phyloP scores from a whole-genome alignment of 345 rosid genomes.

The Murraya paniculata region DNA sequence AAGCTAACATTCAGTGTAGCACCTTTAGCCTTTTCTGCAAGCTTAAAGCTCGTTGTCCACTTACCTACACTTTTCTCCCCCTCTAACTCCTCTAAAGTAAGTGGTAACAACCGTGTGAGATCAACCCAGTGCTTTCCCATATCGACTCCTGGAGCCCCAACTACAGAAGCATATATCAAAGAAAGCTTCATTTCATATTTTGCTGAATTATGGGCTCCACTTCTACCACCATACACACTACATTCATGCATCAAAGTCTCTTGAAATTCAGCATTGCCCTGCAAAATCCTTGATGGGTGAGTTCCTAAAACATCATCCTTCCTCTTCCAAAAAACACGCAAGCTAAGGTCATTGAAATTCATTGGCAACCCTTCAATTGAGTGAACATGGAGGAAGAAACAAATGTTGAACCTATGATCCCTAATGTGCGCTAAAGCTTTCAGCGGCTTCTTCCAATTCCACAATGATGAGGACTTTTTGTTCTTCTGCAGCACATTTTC shows the following conservation, averaged over 20 bases:
- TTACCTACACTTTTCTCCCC: constrained; percentile 52
- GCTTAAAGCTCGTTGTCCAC: constrained; percentile 74
- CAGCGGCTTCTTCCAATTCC: constrained; percentile 86
- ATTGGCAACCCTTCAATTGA: constrained; percentile 70
- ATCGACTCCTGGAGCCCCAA: constrained; percentile 40
- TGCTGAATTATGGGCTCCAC: constrained; percentile 51
- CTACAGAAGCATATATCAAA: constrained; percentile 42
- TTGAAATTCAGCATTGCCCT: constrained; percentile 61
- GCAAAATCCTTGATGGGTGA: constrained; percentile 38
- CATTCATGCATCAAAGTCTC: constrained; percentile 64
- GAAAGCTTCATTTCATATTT: constrained; percentile 62
- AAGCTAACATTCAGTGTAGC: constrained; percentile 72
- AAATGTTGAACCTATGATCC: constrained; percentile 51
- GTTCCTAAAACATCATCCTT: constrained; percentile 57
- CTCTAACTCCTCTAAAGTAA: constrained; percentile 68
- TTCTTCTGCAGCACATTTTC: constrained; percentile 27
- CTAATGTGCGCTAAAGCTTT: constrained; percentile 69
- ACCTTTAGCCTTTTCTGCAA: constrained; percentile 56
- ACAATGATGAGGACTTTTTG: constrained; percentile 43
- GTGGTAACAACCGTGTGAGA: constrained; percentile 70
- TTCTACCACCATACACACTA: constrained; percentile 57
- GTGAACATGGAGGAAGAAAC: constrained; percentile 73
- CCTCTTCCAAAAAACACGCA: constrained; percentile 70
- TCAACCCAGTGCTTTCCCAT: constrained; percentile 76
- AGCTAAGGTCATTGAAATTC: constrained; percentile 40